Conservation (phyloP, 2,329 filamentous ascomycete species). For the Alternaria viburni region DNA sequence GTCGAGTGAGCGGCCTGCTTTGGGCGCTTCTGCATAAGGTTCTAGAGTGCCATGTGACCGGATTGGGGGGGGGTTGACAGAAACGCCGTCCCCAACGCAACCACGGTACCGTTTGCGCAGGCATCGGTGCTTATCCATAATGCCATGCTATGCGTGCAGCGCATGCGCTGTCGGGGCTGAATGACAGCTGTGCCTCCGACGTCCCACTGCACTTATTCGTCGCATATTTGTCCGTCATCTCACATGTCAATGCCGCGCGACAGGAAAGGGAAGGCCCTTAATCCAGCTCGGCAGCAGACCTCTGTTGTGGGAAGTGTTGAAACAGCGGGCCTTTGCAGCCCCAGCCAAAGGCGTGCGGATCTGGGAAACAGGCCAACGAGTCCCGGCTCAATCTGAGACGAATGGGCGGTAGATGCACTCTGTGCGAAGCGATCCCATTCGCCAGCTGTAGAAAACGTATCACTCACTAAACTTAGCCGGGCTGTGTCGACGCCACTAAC, state of each 20-base stretch:
- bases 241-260: conserved; percentile 22
- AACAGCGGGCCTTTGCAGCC: conserved; percentile 22
- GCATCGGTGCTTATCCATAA: conserved; percentile 8
- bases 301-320: conserved; percentile 24
- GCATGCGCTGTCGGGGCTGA: background rate
- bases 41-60: conserved; percentile 1
- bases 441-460: conserved; percentile 21
- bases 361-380: conserved; percentile 16
- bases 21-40: conserved; percentile 6
- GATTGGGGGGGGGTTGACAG: conserved; percentile 7
- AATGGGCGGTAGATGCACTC: conserved; percentile 24
- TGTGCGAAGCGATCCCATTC: conserved; percentile 20
- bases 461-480: conserved; percentile 21
- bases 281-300: conserved; percentile 16
- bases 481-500: conserved; percentile 14
- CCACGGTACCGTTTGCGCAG: conserved; percentile 10
- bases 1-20: conserved; percentile 11
- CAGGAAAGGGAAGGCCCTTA: conserved; percentile 5
- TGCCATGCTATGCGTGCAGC: background rate
- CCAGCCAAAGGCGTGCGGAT: conserved; percentile 18
- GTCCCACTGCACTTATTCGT: background rate
- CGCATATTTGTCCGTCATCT: conserved; percentile 1
- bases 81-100: conserved; percentile 6
- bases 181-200: conserved; percentile 3
- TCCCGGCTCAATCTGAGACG: conserved; percentile 34